Evolutionary conservation across 2,329 filamentous ascomycete genomes (phyloP).

Genomic region (Fusarium sulawesiense): DNA sequence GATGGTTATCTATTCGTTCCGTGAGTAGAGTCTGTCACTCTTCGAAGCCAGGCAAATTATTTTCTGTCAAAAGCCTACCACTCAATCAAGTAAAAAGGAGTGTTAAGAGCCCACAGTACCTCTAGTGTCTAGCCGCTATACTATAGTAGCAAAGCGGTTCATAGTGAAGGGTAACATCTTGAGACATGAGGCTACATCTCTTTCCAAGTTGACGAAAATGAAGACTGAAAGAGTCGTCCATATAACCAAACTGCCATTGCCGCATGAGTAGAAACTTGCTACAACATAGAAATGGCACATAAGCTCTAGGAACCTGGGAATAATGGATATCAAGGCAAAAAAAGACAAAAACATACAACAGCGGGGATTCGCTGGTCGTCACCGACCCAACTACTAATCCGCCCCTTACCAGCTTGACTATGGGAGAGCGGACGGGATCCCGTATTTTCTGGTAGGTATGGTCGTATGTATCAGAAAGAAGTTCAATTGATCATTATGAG

Average conservation of each 20-base stretch:
- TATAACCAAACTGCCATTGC: not conserved
- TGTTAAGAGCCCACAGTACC: not conserved
- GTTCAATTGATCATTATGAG: not conserved
- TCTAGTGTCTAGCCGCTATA: not conserved
- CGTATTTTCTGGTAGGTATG: not conserved
- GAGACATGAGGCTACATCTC: not conserved
- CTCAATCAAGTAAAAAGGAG: not conserved
- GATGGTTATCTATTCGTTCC: not conserved
- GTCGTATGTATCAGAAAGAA: not conserved
- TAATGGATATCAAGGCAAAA: not conserved
- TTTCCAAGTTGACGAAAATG: not conserved
- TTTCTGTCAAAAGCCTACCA: not conserved
- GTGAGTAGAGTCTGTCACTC: not conserved
- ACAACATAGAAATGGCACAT: not conserved
- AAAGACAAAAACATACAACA: not conserved
- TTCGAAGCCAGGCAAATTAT: not conserved
- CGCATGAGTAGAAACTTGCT: not conserved
- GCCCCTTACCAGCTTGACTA: not conserved
- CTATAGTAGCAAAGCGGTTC: not conserved
- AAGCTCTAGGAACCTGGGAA: not conserved
- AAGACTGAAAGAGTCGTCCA: not conserved
- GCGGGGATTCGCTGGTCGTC: not conserved
- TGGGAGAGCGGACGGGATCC: not conserved
- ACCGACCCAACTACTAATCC: not conserved
- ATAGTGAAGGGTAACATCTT: not conserved